phyloP scores from a whole-genome alignment of 495 filamentous ascomycete species.

The Penicillium cinerascens region DNA sequence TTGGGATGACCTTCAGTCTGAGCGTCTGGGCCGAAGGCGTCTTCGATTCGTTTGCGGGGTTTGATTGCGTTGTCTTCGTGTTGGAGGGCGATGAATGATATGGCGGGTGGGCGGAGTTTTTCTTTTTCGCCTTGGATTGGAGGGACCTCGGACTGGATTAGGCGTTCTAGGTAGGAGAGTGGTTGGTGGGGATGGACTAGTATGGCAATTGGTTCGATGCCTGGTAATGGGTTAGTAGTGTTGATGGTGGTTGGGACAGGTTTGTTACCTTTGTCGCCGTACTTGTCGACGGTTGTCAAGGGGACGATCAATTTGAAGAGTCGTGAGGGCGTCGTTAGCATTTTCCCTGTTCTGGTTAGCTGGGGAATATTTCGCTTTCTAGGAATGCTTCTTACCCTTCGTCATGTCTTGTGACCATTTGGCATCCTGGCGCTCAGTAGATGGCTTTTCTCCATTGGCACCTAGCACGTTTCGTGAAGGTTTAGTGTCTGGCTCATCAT shows the following conservation, averaged over 20 bases:
- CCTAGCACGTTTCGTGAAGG: slow-evolving; percentile 8
- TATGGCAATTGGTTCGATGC: slow-evolving; percentile 79
- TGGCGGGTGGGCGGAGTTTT: slow-evolving; percentile 61
- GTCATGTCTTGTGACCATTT: slow-evolving; percentile 53
- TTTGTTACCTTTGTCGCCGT: slow-evolving; percentile 46
- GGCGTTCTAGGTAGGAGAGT: slow-evolving; percentile 83
- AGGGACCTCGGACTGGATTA: slow-evolving; percentile 87
- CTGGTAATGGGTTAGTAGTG: slow-evolving; percentile 46
- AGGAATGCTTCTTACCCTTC: slow-evolving; percentile 47
- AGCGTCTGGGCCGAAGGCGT: slow-evolving; percentile 41
- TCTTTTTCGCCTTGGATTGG: slow-evolving; percentile 56
- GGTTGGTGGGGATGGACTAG: slow-evolving; percentile 91
- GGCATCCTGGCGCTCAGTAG: slow-evolving; percentile 46
- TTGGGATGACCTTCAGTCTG: background rate
- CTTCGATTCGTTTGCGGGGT: slow-evolving; percentile 46
- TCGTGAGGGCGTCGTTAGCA: slow-evolving; percentile 84
- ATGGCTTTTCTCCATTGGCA: slow-evolving; percentile 14
- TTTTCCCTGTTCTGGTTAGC: slow-evolving; percentile 58
- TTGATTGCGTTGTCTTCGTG: slow-evolving; percentile 57
- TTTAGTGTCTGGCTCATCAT: slow-evolving; percentile 7
- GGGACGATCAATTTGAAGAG: slow-evolving; percentile 88
- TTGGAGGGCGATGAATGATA: slow-evolving; percentile 81
- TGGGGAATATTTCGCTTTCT: background rate
- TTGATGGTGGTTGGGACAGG: slow-evolving; percentile 20
- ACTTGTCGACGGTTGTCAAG: slow-evolving; percentile 58